A percentile compares a stretch with the other conserved stretches of the same genome.
phyloP scores from a whole-genome alignment of 768 basidiomycete genomes.

The Boletus rufocinnamomeus region DNA sequence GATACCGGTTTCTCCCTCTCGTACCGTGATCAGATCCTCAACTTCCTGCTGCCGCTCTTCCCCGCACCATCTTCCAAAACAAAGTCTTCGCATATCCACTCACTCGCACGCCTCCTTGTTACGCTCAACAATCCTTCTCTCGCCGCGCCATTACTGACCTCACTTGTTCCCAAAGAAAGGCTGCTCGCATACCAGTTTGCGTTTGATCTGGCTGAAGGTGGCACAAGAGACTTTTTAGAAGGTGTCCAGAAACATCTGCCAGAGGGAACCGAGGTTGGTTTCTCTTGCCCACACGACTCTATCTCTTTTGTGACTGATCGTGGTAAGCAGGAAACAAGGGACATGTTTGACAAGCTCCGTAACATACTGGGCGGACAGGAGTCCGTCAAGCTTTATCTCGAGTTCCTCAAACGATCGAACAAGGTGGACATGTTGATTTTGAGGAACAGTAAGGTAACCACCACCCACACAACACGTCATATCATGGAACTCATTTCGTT shows the following conservation, averaged over 20 bases:
- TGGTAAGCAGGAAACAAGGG: slow-evolving; percentile 52
- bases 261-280: slow-evolving; percentile 61
- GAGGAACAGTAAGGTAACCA: slow-evolving; percentile 82
- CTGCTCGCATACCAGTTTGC: slow-evolving; percentile 92
- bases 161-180: slow-evolving; percentile 68
- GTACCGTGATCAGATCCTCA: slow-evolving; percentile 80
- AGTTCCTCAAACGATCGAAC: slow-evolving; percentile 95
- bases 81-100: slow-evolving; percentile 73
- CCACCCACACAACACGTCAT: not conserved
- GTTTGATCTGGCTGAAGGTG: slow-evolving; percentile 94
- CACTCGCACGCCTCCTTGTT: slow-evolving; percentile 86
- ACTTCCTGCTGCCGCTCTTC: slow-evolving; percentile 84
- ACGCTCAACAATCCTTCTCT: slow-evolving; percentile 82
- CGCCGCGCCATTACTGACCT: slow-evolving; percentile 70
- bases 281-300: not conserved
- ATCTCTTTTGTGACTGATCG: slow-evolving; percentile 11
- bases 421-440: slow-evolving; percentile 89
- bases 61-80: slow-evolving; percentile 69
- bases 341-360: slow-evolving; percentile 72
- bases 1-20: slow-evolving; percentile 87
- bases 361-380: slow-evolving; percentile 88
- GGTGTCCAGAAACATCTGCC: slow-evolving; percentile 69
- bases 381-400: slow-evolving; percentile 89
- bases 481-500: slow-evolving; percentile 7
- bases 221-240: slow-evolving; percentile 89